Base-by-base conservation (phyloP, 352 stramenopile genomes). In the Thraustotheca clavata region DNA sequence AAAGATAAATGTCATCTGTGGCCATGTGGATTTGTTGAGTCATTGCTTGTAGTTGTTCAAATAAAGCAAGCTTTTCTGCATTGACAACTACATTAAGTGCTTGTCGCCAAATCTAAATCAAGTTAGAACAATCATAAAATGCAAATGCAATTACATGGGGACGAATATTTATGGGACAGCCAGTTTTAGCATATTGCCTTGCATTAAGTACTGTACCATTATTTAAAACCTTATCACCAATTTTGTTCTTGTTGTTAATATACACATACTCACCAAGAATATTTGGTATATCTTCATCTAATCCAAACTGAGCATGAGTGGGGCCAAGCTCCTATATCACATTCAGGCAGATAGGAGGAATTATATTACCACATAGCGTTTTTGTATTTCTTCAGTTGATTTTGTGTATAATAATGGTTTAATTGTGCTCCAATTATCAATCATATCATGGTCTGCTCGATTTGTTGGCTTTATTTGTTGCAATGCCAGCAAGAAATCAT, bases 1-100 rank as follows among this genome's bases (percentile, higher is more conserved):
- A 72, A 48, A 86, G 66, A 67, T 89, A 90, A 76, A 92, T 87
- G 67, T 84, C 76, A 59, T 90, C 83, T 0, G 79, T 90, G 43
- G 86, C 69, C 49, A 84, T 87, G 4, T 59, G 73, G 71, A 68
- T 81, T 18, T 67, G 49, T 12, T 40, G 32, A 4, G 71, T 74
- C 40, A 82, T 72, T 8, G 61, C 59, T 33, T 74, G 61, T 38
- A 90, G 73, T 38, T 73, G 26, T 22, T 77, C 40, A 67, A 87
- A 92, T 70, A 84, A 75, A 27, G 60, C 29, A 3, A 63, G 70
- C 35, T 72, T 67, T 18, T 80, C 69, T 1, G 74, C 11, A 3
- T 69, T 71, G 40, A 78, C 62, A 27, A 60, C 29, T 0, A 85
- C 36, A 1, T 54, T 67, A 6, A 91, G 63, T 47, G 78, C 75